Base-by-base conservation (phyloP, 306 rosid genomes). In the Elaeagnus macrophylla region DNA sequence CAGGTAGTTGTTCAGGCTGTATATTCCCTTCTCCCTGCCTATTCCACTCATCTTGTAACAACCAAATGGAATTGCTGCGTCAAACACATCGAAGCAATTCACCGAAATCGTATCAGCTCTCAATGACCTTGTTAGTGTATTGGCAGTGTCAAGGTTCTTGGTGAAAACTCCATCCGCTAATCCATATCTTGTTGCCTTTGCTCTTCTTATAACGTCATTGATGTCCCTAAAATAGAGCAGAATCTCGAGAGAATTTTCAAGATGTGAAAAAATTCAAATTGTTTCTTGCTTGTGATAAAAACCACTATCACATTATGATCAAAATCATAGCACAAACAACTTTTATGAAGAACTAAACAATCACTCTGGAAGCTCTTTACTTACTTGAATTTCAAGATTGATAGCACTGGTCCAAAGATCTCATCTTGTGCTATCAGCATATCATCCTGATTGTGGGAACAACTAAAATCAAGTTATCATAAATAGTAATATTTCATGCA, bases 41-140 rank as follows among this genome's bases (percentile, higher is more conserved):
- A 71, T 66, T 0, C 96, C 97, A 10, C 97, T 91, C 97, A 91
- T 91, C 78, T 91, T 91, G 77, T 79, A 91, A 10, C 97, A 94
- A 7, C 95, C 97, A 56, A 91, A 90, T 2, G 97, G 97, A 61
- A 91, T 80, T 1, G 97, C 91, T 52, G 96, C 97, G 57, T 91
- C 97, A 40, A 86, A 91, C 4, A 91, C 94, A 48, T 91, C 89
- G 14, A 77, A 91, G 81, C 97, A 90, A 57, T 90, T 90, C 1
- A 90, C 64, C 96, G 95, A 90, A 36, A 90, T 80, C 0, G 94
- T 90, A 62, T 95, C 97, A 0, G 66, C 94, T 57, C 76, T 79
- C 60, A 86, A 67, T 13, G 91, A 95, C 46, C 97, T 61, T 67
- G 81, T 80, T 75, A 86, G 15, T 12, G 77, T 76, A 79, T 90